Percentiles rank a stretch among this genome's conserved stretches.
phyloP scores from a whole-genome alignment of 73 alveolate genomes.

The Uronychia setigera region DNA sequence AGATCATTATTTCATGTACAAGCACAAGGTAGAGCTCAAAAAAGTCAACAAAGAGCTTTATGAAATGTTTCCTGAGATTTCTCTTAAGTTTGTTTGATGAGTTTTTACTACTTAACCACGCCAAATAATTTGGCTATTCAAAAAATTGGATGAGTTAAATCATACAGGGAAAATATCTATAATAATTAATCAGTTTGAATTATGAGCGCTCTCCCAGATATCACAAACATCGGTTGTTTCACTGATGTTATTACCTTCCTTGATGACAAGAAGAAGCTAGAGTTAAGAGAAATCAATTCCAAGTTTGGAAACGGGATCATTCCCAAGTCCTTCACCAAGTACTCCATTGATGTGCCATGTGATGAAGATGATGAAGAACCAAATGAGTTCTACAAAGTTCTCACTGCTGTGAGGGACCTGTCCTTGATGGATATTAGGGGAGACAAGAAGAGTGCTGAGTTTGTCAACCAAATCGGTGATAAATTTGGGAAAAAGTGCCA shows the following conservation, averaged over 20 bases:
- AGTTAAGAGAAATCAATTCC: constrained; percentile 2
- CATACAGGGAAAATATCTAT: too few relatives aligned
- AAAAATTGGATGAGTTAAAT: too few relatives aligned
- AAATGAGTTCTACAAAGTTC: background rate
- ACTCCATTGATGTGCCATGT: constrained; percentile 4
- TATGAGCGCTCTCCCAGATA: too few relatives aligned
- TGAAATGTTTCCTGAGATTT: too few relatives aligned
- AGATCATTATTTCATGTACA: too few relatives aligned
- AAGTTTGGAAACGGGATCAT: constrained; percentile 4
- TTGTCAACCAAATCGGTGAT: background rate
- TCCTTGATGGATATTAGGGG: constrained; percentile 2
- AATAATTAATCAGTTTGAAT: too few relatives aligned
- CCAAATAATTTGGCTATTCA: too few relatives aligned
- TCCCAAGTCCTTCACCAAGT: constrained; percentile 6
- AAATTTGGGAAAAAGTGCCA: background rate
- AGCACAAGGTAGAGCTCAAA: too few relatives aligned
- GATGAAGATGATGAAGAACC: constrained; percentile 1
- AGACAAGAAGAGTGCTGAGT: constrained; percentile 2
- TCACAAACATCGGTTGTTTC: background rate
- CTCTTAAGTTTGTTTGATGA: too few relatives aligned
- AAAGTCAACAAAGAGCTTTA: too few relatives aligned
- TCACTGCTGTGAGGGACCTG: background rate
- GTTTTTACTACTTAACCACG: too few relatives aligned
- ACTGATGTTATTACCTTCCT: constrained; percentile 9
- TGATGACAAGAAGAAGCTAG: constrained; percentile 2